Conservation (phyloP, 2,329 filamentous ascomycete species). For the Gyromitra esculenta region DNA sequence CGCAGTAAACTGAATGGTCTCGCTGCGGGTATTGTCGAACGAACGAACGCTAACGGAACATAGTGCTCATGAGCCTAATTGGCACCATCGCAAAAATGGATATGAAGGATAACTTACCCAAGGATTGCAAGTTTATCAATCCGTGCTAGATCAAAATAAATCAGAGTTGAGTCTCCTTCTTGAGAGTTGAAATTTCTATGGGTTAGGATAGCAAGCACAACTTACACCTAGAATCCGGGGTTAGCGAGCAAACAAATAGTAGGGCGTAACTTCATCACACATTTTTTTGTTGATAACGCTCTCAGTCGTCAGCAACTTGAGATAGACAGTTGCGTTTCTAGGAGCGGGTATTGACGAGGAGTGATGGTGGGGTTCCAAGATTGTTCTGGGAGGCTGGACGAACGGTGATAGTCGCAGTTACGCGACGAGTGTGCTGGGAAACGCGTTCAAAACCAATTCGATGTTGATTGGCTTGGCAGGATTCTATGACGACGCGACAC, state of each 20-base stretch:
- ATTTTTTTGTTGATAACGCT: constrained; percentile 28
- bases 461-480: constrained; percentile 39
- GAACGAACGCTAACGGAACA: constrained; percentile 73
- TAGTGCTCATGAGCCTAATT: constrained; percentile 34
- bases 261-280: constrained; percentile 20
- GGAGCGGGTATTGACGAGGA: constrained; percentile 20
- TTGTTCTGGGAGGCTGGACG: constrained; percentile 23
- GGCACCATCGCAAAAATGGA: constrained; percentile 12
- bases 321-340: constrained; percentile 18
- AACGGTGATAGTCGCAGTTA: constrained; percentile 9
- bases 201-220: constrained; percentile 16
- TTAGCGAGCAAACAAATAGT: constrained; percentile 36
- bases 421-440: constrained; percentile 24
- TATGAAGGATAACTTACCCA: constrained; percentile 66
- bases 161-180: constrained; percentile 19
- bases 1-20: constrained; percentile 86
- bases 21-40: constrained; percentile 77
- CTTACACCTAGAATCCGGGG: constrained; percentile 49
- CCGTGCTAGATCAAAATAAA: constrained; percentile 67
- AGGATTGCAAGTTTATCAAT: constrained; percentile 90
- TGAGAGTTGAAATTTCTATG: constrained; percentile 13
- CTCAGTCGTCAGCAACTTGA: constrained; percentile 13
- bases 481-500: constrained; percentile 18
- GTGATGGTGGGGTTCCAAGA: constrained; percentile 32
- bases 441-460: constrained; percentile 46